Evolutionary conservation across 345 rosid genomes (phyloP), one percentile per base, ranked within the genome.

Genomic region (Lepidium africanum): DNA sequence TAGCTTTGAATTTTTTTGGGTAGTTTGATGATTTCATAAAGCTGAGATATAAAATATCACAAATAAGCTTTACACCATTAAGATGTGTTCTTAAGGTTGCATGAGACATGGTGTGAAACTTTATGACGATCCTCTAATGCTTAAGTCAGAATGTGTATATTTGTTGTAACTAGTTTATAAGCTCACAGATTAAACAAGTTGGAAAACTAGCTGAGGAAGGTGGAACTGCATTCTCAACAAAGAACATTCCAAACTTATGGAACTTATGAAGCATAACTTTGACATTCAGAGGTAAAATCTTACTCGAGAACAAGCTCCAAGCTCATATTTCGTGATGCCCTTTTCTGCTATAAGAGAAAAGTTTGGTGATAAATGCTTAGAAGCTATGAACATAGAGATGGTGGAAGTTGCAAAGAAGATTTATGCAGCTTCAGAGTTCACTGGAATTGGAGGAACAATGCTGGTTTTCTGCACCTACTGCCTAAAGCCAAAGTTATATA

Each of bases 371-470:
- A 91, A 85, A 9, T 83, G 77, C 56, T 81, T 94, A 5, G 95
- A 92, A 45, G 81, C 78, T 46, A 10, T 86, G 62, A 88, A 86
- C 82, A 77, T 93, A 68, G 81, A 93, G 70, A 88, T 93, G 97
- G 95, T 90, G 78, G 94, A 87, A 80, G 80, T 86, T 12, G 95
- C 92, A 12, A 77, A 88, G 36, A 82, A 80, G 58, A 79, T 85
- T 6, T 95, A 92, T 2, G 92, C 92, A 40, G 85, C 91, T 0
- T 78, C 95, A 3, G 88, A 93, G 76, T 91, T 91, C 67, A 90
- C 98, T 0, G 95, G 96, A 60, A 93, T 95, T 16, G 97, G 96
- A 48, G 96, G 98, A 73, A 97, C 95, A 5, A 88, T 84, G 59
- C 86, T 93, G 50, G 95, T 64, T 14, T 90, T 78, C 79, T 91